phyloP scores from a whole-genome alignment of 768 basidiomycete species.

The Gyrodon lividus region DNA sequence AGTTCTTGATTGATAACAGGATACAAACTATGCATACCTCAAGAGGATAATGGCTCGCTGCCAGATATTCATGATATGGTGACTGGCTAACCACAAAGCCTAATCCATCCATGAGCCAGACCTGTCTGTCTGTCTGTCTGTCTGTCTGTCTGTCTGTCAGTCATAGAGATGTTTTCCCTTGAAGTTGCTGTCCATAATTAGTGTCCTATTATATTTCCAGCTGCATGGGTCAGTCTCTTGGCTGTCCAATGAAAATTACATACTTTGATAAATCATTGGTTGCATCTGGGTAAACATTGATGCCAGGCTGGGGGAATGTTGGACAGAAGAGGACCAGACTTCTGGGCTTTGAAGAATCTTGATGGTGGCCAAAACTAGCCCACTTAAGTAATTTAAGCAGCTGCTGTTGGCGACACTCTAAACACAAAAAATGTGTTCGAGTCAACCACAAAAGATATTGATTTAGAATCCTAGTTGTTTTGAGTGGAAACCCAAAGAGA shows the following conservation, averaged over 20 bases:
- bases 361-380: slow-evolving; percentile 4
- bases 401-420: slow-evolving; percentile 16
- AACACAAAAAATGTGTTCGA: too few relatives aligned
- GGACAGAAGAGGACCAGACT: neutral
- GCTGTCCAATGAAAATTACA: neutral
- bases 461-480: too few relatives aligned
- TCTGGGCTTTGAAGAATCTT: neutral
- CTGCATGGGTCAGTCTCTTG: neutral
- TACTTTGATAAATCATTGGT: neutral
- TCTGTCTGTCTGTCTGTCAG: too few relatives aligned
- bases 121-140: neutral
- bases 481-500: too few relatives aligned
- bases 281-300: neutral
- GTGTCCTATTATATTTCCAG: neutral
- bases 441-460: too few relatives aligned
- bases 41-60: too few relatives aligned
- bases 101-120: neutral
- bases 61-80: neutral
- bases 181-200: neutral
- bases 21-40: too few relatives aligned
- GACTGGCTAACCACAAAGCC: neutral
- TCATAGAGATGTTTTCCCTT: neutral
- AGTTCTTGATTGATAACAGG: too few relatives aligned
- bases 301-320: neutral
- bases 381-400: slow-evolving; percentile 18